These are phyloP conservation scores for Paxillus involutus DNA, from an alignment of 768 basidiomycete species.

Conservation along the genomic window DNA sequence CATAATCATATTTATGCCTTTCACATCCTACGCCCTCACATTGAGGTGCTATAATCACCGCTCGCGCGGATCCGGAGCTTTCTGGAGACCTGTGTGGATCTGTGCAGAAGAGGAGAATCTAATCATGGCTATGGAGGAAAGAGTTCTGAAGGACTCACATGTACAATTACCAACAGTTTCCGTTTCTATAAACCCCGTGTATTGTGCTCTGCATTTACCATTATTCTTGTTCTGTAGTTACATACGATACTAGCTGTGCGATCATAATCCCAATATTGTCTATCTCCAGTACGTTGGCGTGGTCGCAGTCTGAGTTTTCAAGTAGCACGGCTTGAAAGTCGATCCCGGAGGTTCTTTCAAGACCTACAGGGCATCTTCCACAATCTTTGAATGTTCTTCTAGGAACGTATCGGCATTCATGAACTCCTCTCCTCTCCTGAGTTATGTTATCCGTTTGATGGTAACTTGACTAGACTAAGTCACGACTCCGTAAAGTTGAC, in stretches of 20 bases:
- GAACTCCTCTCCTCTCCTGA: too few relatives aligned
- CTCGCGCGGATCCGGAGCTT: background rate
- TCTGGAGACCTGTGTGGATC: slow-evolving; percentile 4
- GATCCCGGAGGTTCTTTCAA: too few relatives aligned
- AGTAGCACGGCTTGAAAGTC: background rate
- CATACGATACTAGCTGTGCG: slow-evolving; percentile 7
- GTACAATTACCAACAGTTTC: slow-evolving; percentile 5
- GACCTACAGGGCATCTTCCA: background rate
- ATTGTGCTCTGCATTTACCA: slow-evolving; percentile 6
- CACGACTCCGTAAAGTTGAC: too few relatives aligned
- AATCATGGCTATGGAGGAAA: slow-evolving; percentile 19
- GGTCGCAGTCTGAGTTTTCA: too few relatives aligned
- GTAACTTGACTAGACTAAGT: too few relatives aligned
- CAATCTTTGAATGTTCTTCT: too few relatives aligned
- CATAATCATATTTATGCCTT: background rate
- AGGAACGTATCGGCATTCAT: too few relatives aligned
- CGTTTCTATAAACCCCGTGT: slow-evolving; percentile 1
- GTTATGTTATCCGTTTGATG: too few relatives aligned
- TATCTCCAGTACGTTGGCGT: background rate
- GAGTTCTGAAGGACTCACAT: slow-evolving; percentile 11
- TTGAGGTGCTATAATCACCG: slow-evolving; percentile 7
- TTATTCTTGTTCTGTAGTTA: slow-evolving; percentile 15
- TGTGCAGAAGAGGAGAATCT: slow-evolving; percentile 7
- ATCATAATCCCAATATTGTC: background rate
- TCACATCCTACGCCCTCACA: slow-evolving; percentile 1